These are phyloP conservation scores for Candida albicans DNA, from an alignment of 1,139 yeast species.

Conservation along the genomic window DNA sequence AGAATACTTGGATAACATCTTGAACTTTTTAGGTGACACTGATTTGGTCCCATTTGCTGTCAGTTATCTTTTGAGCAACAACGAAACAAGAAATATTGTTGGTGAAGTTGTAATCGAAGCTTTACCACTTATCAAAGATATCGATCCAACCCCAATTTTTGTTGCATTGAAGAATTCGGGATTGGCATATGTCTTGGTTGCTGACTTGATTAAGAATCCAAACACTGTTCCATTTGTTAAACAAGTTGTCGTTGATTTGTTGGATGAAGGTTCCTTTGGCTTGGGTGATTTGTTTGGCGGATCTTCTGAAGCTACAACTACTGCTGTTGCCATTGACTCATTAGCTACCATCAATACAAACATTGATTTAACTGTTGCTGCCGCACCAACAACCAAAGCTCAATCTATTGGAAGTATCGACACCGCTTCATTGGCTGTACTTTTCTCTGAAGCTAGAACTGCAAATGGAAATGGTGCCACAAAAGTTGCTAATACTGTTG, in stretches of 20 bases:
- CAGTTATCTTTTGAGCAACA: conserved; percentile 26
- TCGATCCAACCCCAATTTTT: conserved; percentile 32
- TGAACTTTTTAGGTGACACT: conserved; percentile 26
- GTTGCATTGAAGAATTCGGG: conserved; percentile 36
- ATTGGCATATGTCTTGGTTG: conserved; percentile 32
- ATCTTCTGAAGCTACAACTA: conserved; percentile 2
- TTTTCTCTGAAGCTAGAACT: conserved; percentile 8
- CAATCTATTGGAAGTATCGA: conserved; percentile 3
- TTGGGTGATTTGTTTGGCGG: conserved; percentile 6
- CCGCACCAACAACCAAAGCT: background rate
- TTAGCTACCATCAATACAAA: conserved; percentile 1
- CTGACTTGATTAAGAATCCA: conserved; percentile 27
- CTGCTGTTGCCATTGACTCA: conserved; percentile 3
- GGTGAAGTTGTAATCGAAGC: conserved; percentile 20
- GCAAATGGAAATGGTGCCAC: conserved; percentile 2
- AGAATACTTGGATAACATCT: conserved; percentile 26
- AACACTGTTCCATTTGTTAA: conserved; percentile 30
- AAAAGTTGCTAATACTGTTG: background rate
- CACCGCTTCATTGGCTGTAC: conserved; percentile 8
- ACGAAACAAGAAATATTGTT: conserved; percentile 24
- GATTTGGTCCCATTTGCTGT: conserved; percentile 28
- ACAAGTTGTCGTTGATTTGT: conserved; percentile 22
- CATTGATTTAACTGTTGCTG: conserved; percentile 1
- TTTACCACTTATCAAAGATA: conserved; percentile 18
- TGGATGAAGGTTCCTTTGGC: conserved; percentile 11